These are phyloP conservation scores for Inga oerstediana DNA, from an alignment of 306 rosid species.

Conservation along the genomic window DNA sequence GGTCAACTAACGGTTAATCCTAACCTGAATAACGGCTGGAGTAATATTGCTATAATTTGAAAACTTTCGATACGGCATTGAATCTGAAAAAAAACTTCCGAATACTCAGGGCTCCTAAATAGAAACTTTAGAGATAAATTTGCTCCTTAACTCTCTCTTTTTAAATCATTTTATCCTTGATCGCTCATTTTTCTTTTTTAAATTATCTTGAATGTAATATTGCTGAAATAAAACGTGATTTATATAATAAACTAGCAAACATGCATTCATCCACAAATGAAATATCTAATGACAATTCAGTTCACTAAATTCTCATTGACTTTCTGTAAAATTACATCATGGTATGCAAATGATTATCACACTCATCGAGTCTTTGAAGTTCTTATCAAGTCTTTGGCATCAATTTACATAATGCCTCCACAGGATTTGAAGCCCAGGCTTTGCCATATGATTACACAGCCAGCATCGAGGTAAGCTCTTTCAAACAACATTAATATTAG, in stretches of 20 bases:
- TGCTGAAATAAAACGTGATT: background rate
- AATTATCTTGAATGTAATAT: background rate
- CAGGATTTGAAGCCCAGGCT: slow-evolving; percentile 53
- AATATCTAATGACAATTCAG: background rate
- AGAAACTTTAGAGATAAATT: no score
- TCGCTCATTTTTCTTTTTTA: background rate
- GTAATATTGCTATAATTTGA: no score
- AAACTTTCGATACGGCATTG: no score
- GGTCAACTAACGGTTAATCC: no score
- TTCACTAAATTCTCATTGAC: background rate
- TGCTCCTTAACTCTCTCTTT: no score
- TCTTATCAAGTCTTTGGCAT: background rate
- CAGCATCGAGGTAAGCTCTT: slow-evolving; percentile 44
- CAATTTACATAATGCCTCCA: background rate
- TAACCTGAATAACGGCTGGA: no score
- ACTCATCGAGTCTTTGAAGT: background rate
- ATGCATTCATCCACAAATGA: background rate
- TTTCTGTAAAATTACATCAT: background rate
- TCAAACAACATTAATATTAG: background rate
- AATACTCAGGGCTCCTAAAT: no score
- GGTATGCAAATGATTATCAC: background rate
- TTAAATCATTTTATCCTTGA: background rate
- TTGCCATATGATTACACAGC: slow-evolving; percentile 60
- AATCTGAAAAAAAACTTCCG: background rate
- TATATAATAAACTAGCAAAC: background rate